Base-by-base conservation (phyloP, 257 asterid species). In the Coffea canephora region DNA sequence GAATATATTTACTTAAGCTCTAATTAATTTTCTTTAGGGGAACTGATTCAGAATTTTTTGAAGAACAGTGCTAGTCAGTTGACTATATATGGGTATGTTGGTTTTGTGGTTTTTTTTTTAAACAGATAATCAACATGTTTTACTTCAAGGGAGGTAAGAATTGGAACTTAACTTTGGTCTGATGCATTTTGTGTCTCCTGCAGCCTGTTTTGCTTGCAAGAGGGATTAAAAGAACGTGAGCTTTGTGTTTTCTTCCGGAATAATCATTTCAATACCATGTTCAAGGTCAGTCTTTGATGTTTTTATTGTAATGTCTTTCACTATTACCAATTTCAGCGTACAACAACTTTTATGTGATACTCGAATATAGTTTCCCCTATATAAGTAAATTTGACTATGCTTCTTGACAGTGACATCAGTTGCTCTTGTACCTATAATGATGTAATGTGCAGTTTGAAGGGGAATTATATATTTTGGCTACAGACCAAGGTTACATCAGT, bases 201-300 rank as follows among this genome's bases (percentile, higher is more conserved):
- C 97, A 96, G 98, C 78, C 89, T 96, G 48, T 92, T 92, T 87
- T 88, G 93, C 91, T 92, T 96, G 85, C 94, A 81, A 89, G 97
- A 92, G 61, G 90, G 91, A 79, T 89, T 94, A 83, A 96, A 91
- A 89, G 99, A 96, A 85, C 90, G 96, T 2, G 99, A 94, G 86
- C 88, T 96, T 69, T 94, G 97, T 75, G 98, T 96, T 71, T 92
- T 96, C 73, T 96, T 96, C 92, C 90, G 99, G 80, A 96, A 96
- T 88, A 96, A 96, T 83, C 99, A 94, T 87, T 96, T 96, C 92
- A 96, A 94, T 83, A 92, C 97, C 65, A 94, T 96, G 99, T 94
- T 94, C 85, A 96, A 96, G 98, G 98, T 96, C 76, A 82, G 93
- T 83, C 68, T 46, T 43, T 68, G 34, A 50, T 71, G 34, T 27